Evolutionary conservation across 306 rosid genomes (phyloP), one percentile per base, ranked within the genome.

Genomic region (Ammopiptanthus mongolicus): DNA sequence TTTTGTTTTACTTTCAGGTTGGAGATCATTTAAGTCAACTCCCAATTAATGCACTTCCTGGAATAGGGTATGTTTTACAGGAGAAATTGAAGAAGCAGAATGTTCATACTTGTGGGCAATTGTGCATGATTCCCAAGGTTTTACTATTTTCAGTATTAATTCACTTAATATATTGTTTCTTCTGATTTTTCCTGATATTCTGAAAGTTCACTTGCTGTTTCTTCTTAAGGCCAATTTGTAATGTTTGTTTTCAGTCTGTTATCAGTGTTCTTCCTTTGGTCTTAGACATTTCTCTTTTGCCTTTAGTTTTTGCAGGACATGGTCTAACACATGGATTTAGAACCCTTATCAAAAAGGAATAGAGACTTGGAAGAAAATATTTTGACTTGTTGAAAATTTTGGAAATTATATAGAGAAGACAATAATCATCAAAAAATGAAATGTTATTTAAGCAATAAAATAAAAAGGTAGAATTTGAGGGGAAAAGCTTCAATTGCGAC

Each of bases 1-100:
- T 22, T 66, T 29, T 33, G 57, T 74, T 76, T 73, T 46, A 5
- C 64, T 71, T 80, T 58, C 81, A 94, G 98, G 97, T 86, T 58
- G 93, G 87, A 72, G 90, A 87, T 73, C 86, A 87, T 83, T 85
- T 94, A 75, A 29, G 69, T 80, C 90, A 78, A 81, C 91, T 94
- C 75, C 91, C 97, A 69, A 90, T 91, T 56, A 85, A 84, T 79
- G 86, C 83, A 67, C 96, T 94, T 82, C 98, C 98, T 34, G 97
- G 98, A 73, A 89, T 94, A 76, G 98, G 98, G 31, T 65, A 75
- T 78, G 87, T 78, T 85, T 83, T 90, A 70, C 91, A 81, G 85
- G 91, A 91, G 84, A 94, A 88, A 77, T 84, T 94, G 90, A 94
- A 80, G 88, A 85, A 81, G 79, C 86, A 28, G 80, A 85, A 86